phyloP scores from a whole-genome alignment of 208 protist species.

The Endotrypanum monterogeii region DNA sequence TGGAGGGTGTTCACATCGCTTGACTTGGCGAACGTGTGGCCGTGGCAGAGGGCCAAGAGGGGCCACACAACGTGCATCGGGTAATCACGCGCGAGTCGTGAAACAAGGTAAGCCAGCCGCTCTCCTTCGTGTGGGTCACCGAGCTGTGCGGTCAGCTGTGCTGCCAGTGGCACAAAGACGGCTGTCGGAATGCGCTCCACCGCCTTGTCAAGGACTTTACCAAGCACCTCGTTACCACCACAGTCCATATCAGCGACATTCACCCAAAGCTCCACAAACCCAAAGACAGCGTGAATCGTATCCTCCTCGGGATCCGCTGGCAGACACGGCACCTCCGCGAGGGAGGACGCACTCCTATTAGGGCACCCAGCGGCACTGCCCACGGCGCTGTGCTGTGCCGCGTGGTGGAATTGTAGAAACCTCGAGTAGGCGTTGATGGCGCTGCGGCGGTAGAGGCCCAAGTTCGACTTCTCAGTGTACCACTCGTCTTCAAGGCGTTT shows the following conservation, averaged over 20 bases:
- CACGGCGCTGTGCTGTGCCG: neutral
- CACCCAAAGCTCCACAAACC: conserved; percentile 80
- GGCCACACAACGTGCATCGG: conserved; percentile 70
- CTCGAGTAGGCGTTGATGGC: conserved; percentile 77
- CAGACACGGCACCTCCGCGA: conserved; percentile 13
- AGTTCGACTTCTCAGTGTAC: conserved; percentile 39
- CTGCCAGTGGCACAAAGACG: conserved; percentile 66
- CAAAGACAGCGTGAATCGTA: conserved; percentile 73
- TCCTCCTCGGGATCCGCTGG: conserved; percentile 28
- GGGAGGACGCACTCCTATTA: neutral
- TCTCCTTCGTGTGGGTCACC: conserved; percentile 18
- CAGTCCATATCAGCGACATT: conserved; percentile 22
- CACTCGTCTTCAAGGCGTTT: conserved; percentile 59
- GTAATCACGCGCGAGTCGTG: conserved; percentile 50
- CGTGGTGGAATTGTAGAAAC: conserved; percentile 49
- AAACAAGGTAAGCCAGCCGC: conserved; percentile 44
- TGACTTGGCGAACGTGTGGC: conserved; percentile 47
- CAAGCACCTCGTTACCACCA: conserved; percentile 19
- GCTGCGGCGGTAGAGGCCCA: conserved; percentile 73
- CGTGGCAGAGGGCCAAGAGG: conserved; percentile 72
- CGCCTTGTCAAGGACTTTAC: conserved; percentile 50
- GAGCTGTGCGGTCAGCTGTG: conserved; percentile 75
- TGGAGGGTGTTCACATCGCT: conserved; percentile 24
- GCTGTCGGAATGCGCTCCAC: conserved; percentile 51
- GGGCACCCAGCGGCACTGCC: neutral